Base-by-base conservation (phyloP, 192 early-diverging fungal genomes). In the Gamsiella multidivaricata region DNA sequence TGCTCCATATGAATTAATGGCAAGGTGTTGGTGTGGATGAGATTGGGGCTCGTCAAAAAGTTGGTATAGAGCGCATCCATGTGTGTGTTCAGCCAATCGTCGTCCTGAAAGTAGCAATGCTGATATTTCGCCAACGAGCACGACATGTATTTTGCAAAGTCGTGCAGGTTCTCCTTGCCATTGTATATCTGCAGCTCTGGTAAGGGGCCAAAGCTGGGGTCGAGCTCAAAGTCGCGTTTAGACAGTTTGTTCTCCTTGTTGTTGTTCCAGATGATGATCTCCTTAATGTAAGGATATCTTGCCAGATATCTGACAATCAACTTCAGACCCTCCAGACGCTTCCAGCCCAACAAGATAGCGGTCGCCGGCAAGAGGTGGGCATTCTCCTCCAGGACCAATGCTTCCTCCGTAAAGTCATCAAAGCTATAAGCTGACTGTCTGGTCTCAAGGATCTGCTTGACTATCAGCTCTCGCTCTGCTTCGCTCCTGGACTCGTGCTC, bases 101-200 rank as follows among this genome's bases (percentile, higher is more conserved):
- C 85, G 42, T 88, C 87, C 60, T 88, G 87, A 46, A 87, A 87
- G 68, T 87, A 88, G 61, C 87, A 88, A 55, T 85, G 66, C 28
- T 80, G 59, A 47, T 85, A 80, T 25, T 80, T 74, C 17, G 87
- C 87, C 45, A 86, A 59, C 14, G 82, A 68, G 46, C 87, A 88
- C 17, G 81, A 76, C 33, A 82, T 86, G 54, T 85, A 87, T 54
- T 86, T 82, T 51, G 87, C 81, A 41, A 87, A 72, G 49, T 82
- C 84, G 20, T 83, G 78, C 70, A 88, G 31, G 51, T 85, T 82
- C 61, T 87, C 84, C 20, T 65, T 75, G 0, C 74, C 74, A 45
- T 87, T 84, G 37, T 71, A 80, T 3, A 85, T 75, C 37, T 72
- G 59, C n/a, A 87, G 25, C 9, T 78, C 74, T 9, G 74, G 74